A percentile compares a stretch with the other conserved stretches of the same genome.
Evolutionary conservation across 2,329 filamentous ascomycete genomes (phyloP).

Genomic region (Annulohypoxylon truncatum): DNA sequence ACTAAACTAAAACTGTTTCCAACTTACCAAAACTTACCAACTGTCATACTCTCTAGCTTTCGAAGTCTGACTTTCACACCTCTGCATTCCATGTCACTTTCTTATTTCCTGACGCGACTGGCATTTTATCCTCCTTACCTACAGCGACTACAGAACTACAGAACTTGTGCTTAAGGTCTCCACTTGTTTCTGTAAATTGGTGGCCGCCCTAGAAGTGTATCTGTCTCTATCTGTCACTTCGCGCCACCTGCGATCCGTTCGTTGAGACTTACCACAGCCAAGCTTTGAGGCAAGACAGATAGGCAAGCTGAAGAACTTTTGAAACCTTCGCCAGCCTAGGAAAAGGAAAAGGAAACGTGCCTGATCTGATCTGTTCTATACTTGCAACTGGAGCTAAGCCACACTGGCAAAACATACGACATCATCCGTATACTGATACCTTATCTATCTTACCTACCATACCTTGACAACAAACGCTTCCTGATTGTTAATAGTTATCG

Average conservation of each 20-base stretch:
- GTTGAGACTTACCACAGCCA: constrained; percentile 27
- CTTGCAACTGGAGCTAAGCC: constrained; percentile 19
- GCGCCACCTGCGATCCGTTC: constrained; percentile 12
- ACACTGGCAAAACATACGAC: constrained; percentile 29
- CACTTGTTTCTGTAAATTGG: constrained; percentile 13
- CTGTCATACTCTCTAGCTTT: background rate
- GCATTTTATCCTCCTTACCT: constrained; percentile 11
- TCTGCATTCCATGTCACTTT: background rate
- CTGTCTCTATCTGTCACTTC: constrained; percentile 2
- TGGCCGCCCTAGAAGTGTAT: background rate
- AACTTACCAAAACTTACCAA: constrained; percentile 4
- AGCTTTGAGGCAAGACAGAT: constrained; percentile 21
- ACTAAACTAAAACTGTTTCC: constrained; percentile 3
- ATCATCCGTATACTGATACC: constrained; percentile 16
- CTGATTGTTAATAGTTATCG: constrained; percentile 6
- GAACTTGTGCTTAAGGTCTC: background rate
- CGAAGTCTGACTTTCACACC: background rate
- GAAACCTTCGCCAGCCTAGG: constrained; percentile 14
- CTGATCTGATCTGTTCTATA: background rate
- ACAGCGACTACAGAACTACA: background rate
- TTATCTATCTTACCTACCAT: constrained; percentile 3
- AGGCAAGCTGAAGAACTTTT: constrained; percentile 16
- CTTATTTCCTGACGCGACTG: constrained; percentile 13
- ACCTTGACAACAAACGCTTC: constrained; percentile 10
- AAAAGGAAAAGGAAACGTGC: background rate